Percentiles rank a stretch among this genome's conserved stretches.
Conservation (phyloP, 441 rosid species). For the Dalechampia spathulata region DNA sequence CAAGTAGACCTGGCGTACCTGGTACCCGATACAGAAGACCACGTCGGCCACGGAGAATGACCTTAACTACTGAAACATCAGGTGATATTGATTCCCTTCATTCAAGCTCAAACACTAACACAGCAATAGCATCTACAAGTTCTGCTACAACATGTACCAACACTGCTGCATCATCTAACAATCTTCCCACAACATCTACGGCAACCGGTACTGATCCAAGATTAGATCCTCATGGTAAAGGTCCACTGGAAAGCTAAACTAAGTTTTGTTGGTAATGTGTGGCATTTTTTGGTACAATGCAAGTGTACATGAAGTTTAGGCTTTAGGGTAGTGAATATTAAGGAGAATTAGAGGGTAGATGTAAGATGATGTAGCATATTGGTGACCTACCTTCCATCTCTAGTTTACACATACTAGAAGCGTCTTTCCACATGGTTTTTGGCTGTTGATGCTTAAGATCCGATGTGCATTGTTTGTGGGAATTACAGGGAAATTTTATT, state of each 20-base stretch:
- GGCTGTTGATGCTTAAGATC: too few relatives aligned
- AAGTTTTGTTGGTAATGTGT: neutral
- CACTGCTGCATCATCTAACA: too few relatives aligned
- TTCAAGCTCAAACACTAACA: conserved; percentile 28
- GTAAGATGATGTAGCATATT: too few relatives aligned
- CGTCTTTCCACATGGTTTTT: too few relatives aligned
- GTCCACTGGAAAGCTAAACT: conserved; percentile 39
- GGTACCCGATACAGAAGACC: conserved; percentile 59
- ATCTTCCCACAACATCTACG: conserved; percentile 29
- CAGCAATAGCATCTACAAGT: conserved; percentile 22
- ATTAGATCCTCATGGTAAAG: conserved; percentile 53
- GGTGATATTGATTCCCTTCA: conserved; percentile 24
- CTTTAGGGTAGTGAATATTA: conserved; percentile 9
- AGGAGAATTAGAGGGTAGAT: neutral
- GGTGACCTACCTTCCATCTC: too few relatives aligned
- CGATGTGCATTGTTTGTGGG: too few relatives aligned
- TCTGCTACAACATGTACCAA: conserved; percentile 21
- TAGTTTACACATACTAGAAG: too few relatives aligned
- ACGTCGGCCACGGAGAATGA: conserved; percentile 31
- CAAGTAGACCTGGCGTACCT: conserved; percentile 59
- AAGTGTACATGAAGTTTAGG: neutral
- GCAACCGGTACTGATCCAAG: conserved; percentile 25
- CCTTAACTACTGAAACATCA: conserved; percentile 42
- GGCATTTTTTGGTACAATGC: conserved; percentile 9
- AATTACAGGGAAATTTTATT: too few relatives aligned